Base-by-base conservation (phyloP, 768 basidiomycete genomes). In the Boletus rubescentipes region DNA sequence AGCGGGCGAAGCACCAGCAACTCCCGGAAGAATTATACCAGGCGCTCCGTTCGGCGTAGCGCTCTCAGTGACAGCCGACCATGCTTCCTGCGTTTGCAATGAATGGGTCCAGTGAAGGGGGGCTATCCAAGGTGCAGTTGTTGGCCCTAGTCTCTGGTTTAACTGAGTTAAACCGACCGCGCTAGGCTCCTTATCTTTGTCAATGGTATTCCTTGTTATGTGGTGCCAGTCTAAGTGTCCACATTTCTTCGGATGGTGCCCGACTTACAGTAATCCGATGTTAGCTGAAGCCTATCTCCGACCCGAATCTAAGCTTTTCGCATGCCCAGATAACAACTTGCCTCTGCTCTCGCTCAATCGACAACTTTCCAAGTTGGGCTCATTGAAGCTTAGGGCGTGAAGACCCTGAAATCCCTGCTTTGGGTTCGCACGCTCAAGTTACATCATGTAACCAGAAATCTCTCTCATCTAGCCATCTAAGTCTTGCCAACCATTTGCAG, bases 171-270 rank as follows among this genome's bases (percentile, higher is more conserved):
- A 38, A 54, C 41, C 21, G 47, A 44, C 41, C 14, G 9, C 21
- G 4, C 14, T 36, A 26, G 4, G 26, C 9, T 15, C 46, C 40
- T 54, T 54, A 53, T 54, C 51, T 14, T 41, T 20, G 20, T 15
- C 35, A 20, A 37, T 31, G 34, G 31, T 20, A 30, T 21, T n/a
- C 16, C 16, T 7, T 20, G 18, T 35, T 10, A 16, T 8, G 46
- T 30, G 35, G 34, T 23, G 26, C 40, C 11, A 11, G 7, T 15
- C 10, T 14, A n/a, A n/a, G 30, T 37, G n/a, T 20, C 11, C 39
- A 34, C n/a, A n/a, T n/a, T 53, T 41, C 26, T 34, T 46, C 18
- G 18, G 38, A 54, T 54, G 15, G 46, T 48, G n/a, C 53, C 53
- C 49, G 40, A 31, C 32, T 5, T 42, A n/a, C n/a, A n/a, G n/a